Base-by-base conservation (phyloP, 2,329 filamentous ascomycete genomes). In the Pseudopyricularia javanii region DNA sequence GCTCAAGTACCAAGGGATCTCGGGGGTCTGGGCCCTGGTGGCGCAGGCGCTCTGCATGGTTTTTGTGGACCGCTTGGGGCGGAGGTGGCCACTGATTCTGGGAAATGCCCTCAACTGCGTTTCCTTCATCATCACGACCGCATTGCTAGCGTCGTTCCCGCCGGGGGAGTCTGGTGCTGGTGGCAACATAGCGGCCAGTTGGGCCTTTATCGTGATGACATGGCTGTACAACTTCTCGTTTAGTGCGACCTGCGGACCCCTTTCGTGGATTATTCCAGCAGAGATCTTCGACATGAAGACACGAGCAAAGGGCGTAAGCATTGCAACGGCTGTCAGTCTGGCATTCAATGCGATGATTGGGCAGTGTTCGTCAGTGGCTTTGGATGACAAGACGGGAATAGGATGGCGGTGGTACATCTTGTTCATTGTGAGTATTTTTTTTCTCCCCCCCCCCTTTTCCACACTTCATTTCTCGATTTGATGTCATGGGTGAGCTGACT, bases 211-310 rank as follows among this genome's bases (percentile, higher is more conserved):
- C 56, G 73, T 79, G 53, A 76, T 82, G 26, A 91, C 86, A 1
- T 91, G 86, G 86, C 64, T 87, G 1, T 91, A 88, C 74, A 90
- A 91, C 68, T 85, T 89, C 70, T 83, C 75, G 43, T 90, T 88
- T 73, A 83, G 76, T 3, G 75, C 76, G 33, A 85, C 83, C 2
- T 86, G 83, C 55, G 86, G 86, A 22, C 85, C 86, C 0, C 68
- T 89, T 20, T 51, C 53, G 11, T 54, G 49, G 75, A 77, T 78
- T 58, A 80, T 83, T 55, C 79, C 79, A 0, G 82, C 85, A 50
- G 85, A 88, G 63, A 84, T 88, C 40, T 90, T 90, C 67, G 86
- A 90, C 66, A 90, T 83, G 2, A 79, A 82, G 56, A 90, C 85
- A 0, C 77, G 86, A 37, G 75, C 80, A 52, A 88, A 88, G 70